phyloP scores from a whole-genome alignment of 2,329 filamentous ascomycete genomes.

The Sclerotinia sclerotiorum region DNA sequence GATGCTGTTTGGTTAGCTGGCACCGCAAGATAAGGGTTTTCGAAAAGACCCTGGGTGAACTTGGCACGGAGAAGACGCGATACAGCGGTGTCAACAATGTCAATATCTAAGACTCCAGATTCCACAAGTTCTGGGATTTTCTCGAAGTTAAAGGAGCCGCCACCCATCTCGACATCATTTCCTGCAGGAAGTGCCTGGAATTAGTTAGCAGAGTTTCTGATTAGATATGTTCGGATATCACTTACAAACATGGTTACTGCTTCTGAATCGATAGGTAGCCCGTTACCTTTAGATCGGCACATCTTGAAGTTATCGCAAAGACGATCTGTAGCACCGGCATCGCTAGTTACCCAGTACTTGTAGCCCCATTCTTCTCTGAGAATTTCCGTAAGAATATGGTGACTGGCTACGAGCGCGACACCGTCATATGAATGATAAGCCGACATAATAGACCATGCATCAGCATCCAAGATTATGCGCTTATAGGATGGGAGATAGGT shows the following conservation, averaged over 20 bases:
- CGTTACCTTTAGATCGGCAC: slow-evolving; percentile 49
- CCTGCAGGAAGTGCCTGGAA: slow-evolving; percentile 61
- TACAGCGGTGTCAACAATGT: slow-evolving; percentile 65
- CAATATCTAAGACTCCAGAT: slow-evolving; percentile 58
- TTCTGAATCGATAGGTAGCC: slow-evolving; percentile 58
- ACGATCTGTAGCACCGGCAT: slow-evolving; percentile 70
- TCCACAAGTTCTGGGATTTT: slow-evolving; percentile 64
- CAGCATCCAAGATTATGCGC: slow-evolving; percentile 67
- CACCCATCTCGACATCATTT: slow-evolving; percentile 75
- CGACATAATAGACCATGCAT: slow-evolving; percentile 69
- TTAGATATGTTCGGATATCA: background rate
- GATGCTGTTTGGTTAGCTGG: slow-evolving; percentile 54
- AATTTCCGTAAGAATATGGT: slow-evolving; percentile 66
- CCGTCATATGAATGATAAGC: slow-evolving; percentile 76
- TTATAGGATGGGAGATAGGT: slow-evolving; percentile 63
- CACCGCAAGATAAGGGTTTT: slow-evolving; percentile 64
- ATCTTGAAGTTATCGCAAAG: slow-evolving; percentile 64
- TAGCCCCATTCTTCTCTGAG: slow-evolving; percentile 72
- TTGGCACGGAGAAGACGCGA: slow-evolving; percentile 65
- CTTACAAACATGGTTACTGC: slow-evolving; percentile 60
- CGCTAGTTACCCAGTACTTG: slow-evolving; percentile 63
- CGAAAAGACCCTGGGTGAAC: slow-evolving; percentile 69
- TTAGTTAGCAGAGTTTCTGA: background rate
- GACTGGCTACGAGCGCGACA: slow-evolving; percentile 64
- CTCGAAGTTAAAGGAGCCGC: slow-evolving; percentile 69